Conservation (phyloP, 768 basidiomycete genomes). For the Naematelia encephala region DNA sequence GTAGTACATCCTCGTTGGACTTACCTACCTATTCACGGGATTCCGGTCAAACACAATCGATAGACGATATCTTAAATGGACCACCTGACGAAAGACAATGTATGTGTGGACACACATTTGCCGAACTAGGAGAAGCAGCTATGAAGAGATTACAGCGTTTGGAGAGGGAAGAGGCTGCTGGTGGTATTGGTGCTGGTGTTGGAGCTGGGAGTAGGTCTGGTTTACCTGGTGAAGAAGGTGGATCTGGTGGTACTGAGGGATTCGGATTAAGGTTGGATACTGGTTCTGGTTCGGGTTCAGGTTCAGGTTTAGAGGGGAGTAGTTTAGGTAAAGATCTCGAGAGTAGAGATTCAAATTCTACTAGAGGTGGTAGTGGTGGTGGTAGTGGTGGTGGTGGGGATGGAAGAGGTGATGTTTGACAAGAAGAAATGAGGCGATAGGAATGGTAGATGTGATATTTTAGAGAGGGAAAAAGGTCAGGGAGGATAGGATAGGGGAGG, state of each 20-base stretch:
- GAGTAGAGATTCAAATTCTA: no score
- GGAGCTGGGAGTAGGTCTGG: constrained; percentile 3
- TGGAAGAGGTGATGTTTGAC: background rate
- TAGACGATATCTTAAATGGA: constrained; percentile 26
- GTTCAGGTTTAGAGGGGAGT: background rate
- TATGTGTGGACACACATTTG: constrained; percentile 37
- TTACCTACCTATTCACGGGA: constrained; percentile 15
- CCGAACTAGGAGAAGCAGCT: constrained; percentile 35
- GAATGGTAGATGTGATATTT: no score
- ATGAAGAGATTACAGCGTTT: constrained; percentile 24
- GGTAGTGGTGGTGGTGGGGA: background rate
- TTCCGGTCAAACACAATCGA: constrained; percentile 9
- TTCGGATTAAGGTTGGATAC: background rate
- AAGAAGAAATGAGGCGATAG: no score
- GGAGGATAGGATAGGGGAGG: no score
- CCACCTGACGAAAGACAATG: constrained; percentile 24
- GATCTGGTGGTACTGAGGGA: background rate
- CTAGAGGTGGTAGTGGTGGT: no score
- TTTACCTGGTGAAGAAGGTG: background rate
- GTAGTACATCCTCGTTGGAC: constrained; percentile 4
- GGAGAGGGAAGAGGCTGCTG: constrained; percentile 20
- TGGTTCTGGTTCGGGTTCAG: background rate
- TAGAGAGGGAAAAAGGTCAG: no score
- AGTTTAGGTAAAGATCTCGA: background rate
- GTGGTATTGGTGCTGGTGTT: background rate